phyloP scores from a whole-genome alignment of 129 eudicot genomes.

The Helichrysum umbraculigerum region DNA sequence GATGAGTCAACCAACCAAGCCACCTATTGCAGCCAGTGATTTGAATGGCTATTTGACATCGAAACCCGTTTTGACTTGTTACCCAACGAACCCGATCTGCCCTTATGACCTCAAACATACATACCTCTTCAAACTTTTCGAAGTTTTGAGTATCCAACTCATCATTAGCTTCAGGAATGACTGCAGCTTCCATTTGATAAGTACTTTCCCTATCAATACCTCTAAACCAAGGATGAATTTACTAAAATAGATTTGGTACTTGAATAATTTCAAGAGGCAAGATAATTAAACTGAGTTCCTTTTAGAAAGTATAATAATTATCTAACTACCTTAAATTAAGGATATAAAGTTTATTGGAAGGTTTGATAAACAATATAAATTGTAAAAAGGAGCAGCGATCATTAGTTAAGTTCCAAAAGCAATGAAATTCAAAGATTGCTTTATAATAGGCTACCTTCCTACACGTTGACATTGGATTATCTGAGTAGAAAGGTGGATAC shows the following conservation, averaged over 20 bases:
- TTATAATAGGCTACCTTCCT: conserved; percentile 61
- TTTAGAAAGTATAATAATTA: no score
- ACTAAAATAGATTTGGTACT: conserved; percentile 41
- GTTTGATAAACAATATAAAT: neutral
- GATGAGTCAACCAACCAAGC: neutral
- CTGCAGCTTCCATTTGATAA: conserved; percentile 91
- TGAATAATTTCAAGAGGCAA: conserved; percentile 31
- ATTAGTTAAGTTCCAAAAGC: neutral
- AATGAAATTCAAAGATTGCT: conserved; percentile 8
- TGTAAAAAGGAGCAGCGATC: neutral
- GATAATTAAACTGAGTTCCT: neutral
- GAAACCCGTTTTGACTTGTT: neutral
- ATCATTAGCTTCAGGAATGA: conserved; percentile 91
- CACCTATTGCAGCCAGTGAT: no score
- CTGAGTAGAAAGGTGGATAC: conserved; percentile 97
- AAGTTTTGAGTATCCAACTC: conserved; percentile 97
- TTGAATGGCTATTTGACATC: neutral
- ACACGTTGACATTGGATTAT: conserved; percentile 99
- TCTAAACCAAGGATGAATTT: conserved; percentile 87
- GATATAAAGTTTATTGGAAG: no score
- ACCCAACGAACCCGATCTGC: neutral
- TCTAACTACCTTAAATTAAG: no score
- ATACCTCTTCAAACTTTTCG: conserved; percentile 92
- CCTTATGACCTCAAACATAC: neutral
- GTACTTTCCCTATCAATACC: conserved; percentile 89